Evolutionary conservation across 2,329 filamentous ascomycete genomes (phyloP), one percentile per base, ranked within the genome.

Genomic region (Trichophyton schoenleinii): DNA sequence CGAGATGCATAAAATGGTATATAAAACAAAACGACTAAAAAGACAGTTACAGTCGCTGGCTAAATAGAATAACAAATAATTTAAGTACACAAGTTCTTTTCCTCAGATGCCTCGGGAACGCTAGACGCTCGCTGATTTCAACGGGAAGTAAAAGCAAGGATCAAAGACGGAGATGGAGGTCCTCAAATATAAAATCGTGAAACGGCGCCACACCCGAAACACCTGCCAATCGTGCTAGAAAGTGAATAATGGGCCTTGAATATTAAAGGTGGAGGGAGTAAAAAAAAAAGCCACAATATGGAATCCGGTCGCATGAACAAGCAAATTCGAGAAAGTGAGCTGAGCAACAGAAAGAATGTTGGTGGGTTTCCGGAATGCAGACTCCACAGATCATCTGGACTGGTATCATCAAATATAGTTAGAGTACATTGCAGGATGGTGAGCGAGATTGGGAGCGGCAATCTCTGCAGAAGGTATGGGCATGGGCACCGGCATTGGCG

Each of bases 391-490:
- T 22, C 15, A 48, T 22, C 44, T 11, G 20, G 48, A 31, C 18
- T 13, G 28, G n/a, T 28, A 34, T 58, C 57, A 15, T 63, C 59
- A 63, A 18, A 63, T 52, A 20, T 62, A 31, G 18, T 62, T 66
- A 22, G 70, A 67, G 42, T 70, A 69, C 70, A 76, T 70, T 18
- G 76, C 76, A 5, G 83, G 76, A 68, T 85, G 83, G 67, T 83
- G 77, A 2, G 82, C 80, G 60, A 81, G 71, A 66, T 84, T 77
- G 2, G 83, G 83, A 66, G 78, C 74, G 57, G 79, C 73, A 46
- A 84, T 59, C 4, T 72, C 70, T 36, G 73, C 67, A 59, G 73
- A 38, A 38, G 34, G 34, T 9, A 38, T 38, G 34, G 34, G 34
- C 34, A 38, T 38, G 11, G 34, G 34, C 34, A 3, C 11, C 2